These are phyloP conservation scores for Colletotrichum lupini DNA, from an alignment of 2,329 filamentous ascomycete species.

Conservation along the genomic window DNA sequence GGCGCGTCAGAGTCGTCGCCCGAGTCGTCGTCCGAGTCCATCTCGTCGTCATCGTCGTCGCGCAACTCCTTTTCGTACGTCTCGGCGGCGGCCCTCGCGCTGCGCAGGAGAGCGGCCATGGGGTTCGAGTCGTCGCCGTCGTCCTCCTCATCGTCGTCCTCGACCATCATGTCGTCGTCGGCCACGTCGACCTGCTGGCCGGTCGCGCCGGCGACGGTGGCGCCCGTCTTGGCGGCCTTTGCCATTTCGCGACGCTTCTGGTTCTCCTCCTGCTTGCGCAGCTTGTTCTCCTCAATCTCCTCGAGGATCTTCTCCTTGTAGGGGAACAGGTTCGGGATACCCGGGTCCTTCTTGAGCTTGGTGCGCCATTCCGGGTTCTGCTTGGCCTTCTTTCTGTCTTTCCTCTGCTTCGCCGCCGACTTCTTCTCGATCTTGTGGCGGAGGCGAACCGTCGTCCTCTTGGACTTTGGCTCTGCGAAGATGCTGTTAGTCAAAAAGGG, in stretches of 20 bases:
- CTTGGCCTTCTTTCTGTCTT: slow-evolving; percentile 88
- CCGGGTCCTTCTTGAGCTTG: slow-evolving; percentile 96
- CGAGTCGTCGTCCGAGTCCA: slow-evolving; percentile 52
- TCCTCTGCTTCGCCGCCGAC: slow-evolving; percentile 89
- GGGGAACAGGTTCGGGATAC: slow-evolving; percentile 96
- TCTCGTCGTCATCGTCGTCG: slow-evolving; percentile 67
- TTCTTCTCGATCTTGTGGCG: slow-evolving; percentile 97
- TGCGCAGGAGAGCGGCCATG: slow-evolving; percentile 91
- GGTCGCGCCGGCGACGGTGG: slow-evolving; percentile 45
- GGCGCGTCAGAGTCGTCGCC: slow-evolving; percentile 69
- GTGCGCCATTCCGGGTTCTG: slow-evolving; percentile 98
- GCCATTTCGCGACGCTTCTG: slow-evolving; percentile 77
- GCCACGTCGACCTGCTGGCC: slow-evolving; percentile 58
- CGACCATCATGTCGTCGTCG: slow-evolving; percentile 60
- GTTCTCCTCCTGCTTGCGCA: slow-evolving; percentile 83
- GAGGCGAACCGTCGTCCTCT: slow-evolving; percentile 88
- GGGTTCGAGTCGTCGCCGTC: slow-evolving; percentile 81
- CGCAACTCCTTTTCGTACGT: slow-evolving; percentile 76
- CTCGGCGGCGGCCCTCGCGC: slow-evolving; percentile 80
- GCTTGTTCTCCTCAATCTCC: slow-evolving; percentile 91
- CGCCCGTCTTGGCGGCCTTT: slow-evolving; percentile 71
- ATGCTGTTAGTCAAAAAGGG: neutral
- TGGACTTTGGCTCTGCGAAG: slow-evolving; percentile 88
- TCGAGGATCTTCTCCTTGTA: slow-evolving; percentile 96
- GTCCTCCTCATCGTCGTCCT: slow-evolving; percentile 62